A percentile compares a stretch with the other conserved stretches of the same genome.
These are phyloP conservation scores for Skeletonema tropicum DNA, from an alignment of 108 stramenopile species.

Conservation along the genomic window DNA sequence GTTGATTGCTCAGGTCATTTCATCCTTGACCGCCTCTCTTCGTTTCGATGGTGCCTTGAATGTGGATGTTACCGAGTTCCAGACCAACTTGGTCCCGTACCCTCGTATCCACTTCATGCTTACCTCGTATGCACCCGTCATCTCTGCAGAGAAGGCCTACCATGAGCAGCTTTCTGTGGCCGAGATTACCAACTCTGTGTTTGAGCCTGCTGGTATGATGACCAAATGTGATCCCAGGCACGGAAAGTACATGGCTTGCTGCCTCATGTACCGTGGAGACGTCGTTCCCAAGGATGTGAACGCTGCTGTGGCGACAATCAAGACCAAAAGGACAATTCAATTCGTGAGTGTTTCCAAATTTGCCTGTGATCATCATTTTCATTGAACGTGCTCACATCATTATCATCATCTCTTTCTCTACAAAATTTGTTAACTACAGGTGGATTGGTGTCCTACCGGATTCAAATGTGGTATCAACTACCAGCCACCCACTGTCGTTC, in stretches of 20 bases:
- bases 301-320: no score
- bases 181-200: conserved; percentile 96
- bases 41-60: conserved; percentile 96
- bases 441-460: conserved; percentile 90
- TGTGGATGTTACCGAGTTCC: conserved; percentile 71
- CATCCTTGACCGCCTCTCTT: conserved; percentile 87
- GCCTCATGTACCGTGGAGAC: no score
- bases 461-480: conserved; percentile 99
- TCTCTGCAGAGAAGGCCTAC: conserved; percentile 92
- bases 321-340: no score
- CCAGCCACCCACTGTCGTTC: conserved; percentile 96
- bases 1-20: conserved; percentile 94
- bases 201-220: conserved; percentile 94
- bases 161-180: conserved; percentile 93
- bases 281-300: no score
- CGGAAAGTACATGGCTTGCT: conserved; percentile 99
- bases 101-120: conserved; percentile 74
- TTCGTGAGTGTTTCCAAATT: no score
- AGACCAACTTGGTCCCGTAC: conserved; percentile 64
- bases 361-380: no score
- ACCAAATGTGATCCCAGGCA: conserved; percentile 97
- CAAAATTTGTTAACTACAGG: no score
- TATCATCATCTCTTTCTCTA: no score
- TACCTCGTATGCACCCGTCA: conserved; percentile 93
- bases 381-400: no score